Conservation (phyloP, 1,284 basidiomycete species). For the Trametes pubescens region DNA sequence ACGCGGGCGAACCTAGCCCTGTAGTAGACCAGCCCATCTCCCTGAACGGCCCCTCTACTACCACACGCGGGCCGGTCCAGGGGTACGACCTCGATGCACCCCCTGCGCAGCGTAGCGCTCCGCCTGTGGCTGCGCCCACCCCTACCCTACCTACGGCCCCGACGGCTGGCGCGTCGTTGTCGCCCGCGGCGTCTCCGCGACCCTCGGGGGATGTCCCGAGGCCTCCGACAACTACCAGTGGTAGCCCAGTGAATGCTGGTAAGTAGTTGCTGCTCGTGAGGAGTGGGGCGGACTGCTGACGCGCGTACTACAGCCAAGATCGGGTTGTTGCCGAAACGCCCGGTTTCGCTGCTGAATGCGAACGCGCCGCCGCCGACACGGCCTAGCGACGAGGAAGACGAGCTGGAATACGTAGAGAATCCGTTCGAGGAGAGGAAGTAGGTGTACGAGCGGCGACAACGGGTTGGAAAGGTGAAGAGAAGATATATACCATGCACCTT, state of each 20-base stretch:
- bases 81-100: conserved; percentile 34
- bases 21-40: conserved; percentile 20
- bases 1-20: conserved; percentile 21
- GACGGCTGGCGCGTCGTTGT: background rate
- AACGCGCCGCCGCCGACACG: conserved; percentile 42
- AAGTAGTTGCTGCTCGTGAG: conserved; percentile 7
- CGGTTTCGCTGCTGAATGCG: conserved; percentile 68
- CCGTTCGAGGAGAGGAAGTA: conserved; percentile 62
- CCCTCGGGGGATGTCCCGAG: conserved; percentile 37
- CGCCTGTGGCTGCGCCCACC: conserved; percentile 6
- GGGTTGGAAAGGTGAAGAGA: background rate
- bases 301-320: conserved; percentile 55
- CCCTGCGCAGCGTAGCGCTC: background rate
- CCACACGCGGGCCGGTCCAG: conserved; percentile 16
- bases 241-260: conserved; percentile 45
- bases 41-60: conserved; percentile 12
- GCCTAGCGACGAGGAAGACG: conserved; percentile 55
- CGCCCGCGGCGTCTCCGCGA: conserved; percentile 32
- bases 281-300: conserved; percentile 3
- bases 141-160: conserved; percentile 11
- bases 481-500: background rate
- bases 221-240: conserved; percentile 39
- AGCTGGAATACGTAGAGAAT: conserved; percentile 71
- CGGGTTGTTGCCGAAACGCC: conserved; percentile 77
- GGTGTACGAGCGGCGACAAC: background rate